These are phyloP conservation scores for Anthracocystis setariae DNA, from an alignment of 1,284 basidiomycete genomes.

Conservation along the genomic window DNA sequence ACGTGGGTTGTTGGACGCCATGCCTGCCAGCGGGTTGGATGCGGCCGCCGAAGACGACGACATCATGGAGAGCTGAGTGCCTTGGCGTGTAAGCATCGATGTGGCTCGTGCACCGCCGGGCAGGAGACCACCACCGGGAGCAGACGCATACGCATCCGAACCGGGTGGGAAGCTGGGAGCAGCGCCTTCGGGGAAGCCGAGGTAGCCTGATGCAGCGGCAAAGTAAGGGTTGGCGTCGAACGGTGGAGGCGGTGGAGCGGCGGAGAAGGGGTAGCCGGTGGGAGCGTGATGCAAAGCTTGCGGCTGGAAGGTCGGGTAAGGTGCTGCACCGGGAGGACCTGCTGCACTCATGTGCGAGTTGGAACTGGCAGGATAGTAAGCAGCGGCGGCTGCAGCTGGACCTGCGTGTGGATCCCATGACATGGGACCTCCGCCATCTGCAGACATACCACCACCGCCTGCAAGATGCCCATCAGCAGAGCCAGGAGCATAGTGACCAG, in stretches of 20 bases:
- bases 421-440: conserved; percentile 17
- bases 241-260: conserved; percentile 11
- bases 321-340: neutral
- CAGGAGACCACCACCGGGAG: conserved; percentile 13
- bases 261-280: conserved; percentile 34
- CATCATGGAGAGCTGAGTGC: conserved; percentile 46
- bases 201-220: conserved; percentile 52
- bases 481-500: conserved; percentile 10
- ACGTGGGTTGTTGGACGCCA: conserved; percentile 32
- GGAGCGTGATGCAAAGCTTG: conserved; percentile 32
- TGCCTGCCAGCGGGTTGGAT: conserved; percentile 19
- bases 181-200: conserved; percentile 48
- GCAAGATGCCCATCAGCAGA: conserved; percentile 28
- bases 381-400: conserved; percentile 22
- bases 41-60: conserved; percentile 12
- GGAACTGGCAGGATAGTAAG: conserved; percentile 15
- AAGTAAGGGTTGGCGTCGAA: conserved; percentile 54
- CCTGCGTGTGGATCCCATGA: conserved; percentile 33
- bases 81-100: conserved; percentile 37
- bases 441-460: conserved; percentile 1
- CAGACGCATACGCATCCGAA: conserved; percentile 23
- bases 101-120: conserved; percentile 18
- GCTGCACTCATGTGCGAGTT: neutral
- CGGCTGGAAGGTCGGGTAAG: conserved; percentile 33
- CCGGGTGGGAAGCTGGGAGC: conserved; percentile 45